Base-by-base conservation (phyloP, 169 alveolate genomes). In the Plasmodium sp. region DNA sequence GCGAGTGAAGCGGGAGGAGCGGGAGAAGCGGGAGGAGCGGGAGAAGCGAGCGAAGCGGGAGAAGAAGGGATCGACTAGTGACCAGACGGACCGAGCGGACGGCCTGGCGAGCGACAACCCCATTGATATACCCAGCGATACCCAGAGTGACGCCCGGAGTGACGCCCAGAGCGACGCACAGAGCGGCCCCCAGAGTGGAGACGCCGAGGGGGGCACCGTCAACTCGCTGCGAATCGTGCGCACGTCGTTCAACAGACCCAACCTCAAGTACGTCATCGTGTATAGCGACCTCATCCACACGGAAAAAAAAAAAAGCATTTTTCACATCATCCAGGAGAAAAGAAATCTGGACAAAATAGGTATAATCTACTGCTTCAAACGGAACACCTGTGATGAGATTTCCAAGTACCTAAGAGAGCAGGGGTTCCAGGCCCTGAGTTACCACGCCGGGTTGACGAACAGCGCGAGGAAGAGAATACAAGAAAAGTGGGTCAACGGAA, bases 321-420 rank as follows among this genome's bases (percentile, higher is more conserved):
- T 56, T 33, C 97, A 96, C 56, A 95, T 96, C 79, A 75, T 96
- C 5, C 84, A 75, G 18, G 96, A 95, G 83, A 92, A 93, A 33
- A 84, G 71, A 48, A 62, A 90, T 62, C 36, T 90, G 31, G 81
- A 92, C n/a, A 96, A 96, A 14, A 93, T 95, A 48, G 98, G 96
- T 16, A 98, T 98, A 41, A 97, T 99, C 22, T 98, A 99, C 96
- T 98, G 99, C 83, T 93, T 98, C n/a, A 97, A 99, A 14, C 96
- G 98, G 96, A 96, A 97, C 73, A 99, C 99, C 83, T 98, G 99
- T 83, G 99, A 99, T 96, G 97, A 95, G 83, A 95, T 99, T 72
- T 98, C 99, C 14, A 96, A 94, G 83, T 98, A 96, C 54, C 94
- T 99, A 54, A 96, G 96, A 67, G 96, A 95, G 31, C 93, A 95